Conservation (phyloP, 495 filamentous ascomycete species). For the Hypoxylon lienhwacheense region DNA sequence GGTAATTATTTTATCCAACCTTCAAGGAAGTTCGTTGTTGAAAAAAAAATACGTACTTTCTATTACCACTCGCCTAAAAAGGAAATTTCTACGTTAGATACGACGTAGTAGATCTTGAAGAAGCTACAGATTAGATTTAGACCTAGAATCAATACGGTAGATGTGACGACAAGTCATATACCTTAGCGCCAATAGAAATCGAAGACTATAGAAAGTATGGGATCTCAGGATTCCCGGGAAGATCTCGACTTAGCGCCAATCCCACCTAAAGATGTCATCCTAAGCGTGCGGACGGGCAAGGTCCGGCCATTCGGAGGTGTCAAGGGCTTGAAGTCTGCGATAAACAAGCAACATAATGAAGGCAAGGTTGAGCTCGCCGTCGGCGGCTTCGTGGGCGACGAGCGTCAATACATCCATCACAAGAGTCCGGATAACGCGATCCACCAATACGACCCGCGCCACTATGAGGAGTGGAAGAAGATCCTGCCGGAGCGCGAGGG, state of each 20-base stretch:
- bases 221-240: conserved; percentile 59
- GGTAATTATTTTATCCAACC: too few relatives aligned
- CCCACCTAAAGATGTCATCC: conserved; percentile 52
- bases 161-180: too few relatives aligned
- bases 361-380: conserved; percentile 37
- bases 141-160: too few relatives aligned
- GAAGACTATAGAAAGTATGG: too few relatives aligned
- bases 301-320: conserved; percentile 42
- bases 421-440: conserved; percentile 49
- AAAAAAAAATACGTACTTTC: too few relatives aligned
- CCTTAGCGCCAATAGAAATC: too few relatives aligned
- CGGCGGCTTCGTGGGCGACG: conserved; percentile 45
- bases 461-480: conserved; percentile 46
- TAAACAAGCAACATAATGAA: conserved; percentile 46
- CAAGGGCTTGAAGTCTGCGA: conserved; percentile 41
- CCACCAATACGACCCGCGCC: conserved; percentile 47
- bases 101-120: too few relatives aligned
- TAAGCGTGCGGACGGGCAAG: conserved; percentile 46
- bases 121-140: too few relatives aligned
- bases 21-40: too few relatives aligned
- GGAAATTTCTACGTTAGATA: too few relatives aligned
- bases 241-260: conserved; percentile 66
- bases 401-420: conserved; percentile 47
- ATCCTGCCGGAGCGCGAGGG: conserved; percentile 37
- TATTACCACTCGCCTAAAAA: too few relatives aligned